Conservation (phyloP, 306 rosid species). For the Dryas drummondii region DNA sequence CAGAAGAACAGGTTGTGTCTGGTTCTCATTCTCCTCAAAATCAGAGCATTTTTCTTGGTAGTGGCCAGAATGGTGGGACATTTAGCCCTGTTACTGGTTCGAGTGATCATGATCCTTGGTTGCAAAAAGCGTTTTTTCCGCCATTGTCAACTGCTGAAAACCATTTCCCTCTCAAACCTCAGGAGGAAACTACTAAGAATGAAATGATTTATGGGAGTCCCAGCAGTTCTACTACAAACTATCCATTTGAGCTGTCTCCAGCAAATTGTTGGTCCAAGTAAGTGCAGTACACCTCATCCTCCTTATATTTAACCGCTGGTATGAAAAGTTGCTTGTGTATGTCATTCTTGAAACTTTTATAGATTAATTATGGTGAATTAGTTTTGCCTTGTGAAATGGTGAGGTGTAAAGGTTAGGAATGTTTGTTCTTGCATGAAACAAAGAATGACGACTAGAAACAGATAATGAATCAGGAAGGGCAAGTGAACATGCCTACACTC, state of each 20-base stretch:
- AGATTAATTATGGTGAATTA: neutral
- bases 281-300: constrained; percentile 38
- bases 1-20: constrained; percentile 65
- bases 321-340: constrained; percentile 21
- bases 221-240: constrained; percentile 47
- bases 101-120: constrained; percentile 79
- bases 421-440: neutral
- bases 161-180: constrained; percentile 43
- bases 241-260: constrained; percentile 60
- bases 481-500: neutral
- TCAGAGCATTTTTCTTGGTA: constrained; percentile 66
- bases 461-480: neutral
- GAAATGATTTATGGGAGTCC: constrained; percentile 73
- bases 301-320: neutral
- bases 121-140: constrained; percentile 62
- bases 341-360: constrained; percentile 9
- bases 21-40: constrained; percentile 61
- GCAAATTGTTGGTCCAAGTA: constrained; percentile 81
- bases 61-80: constrained; percentile 66
- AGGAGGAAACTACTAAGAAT: constrained; percentile 57
- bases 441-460: neutral
- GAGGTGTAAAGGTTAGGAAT: neutral
- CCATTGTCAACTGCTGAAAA: constrained; percentile 62
- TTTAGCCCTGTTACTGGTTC: constrained; percentile 61
- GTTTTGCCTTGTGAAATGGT: constrained; percentile 5